These are phyloP conservation scores for Pinguiococcus pyrenoidosus DNA, from an alignment of 108 stramenopile species.

Conservation along the genomic window DNA sequence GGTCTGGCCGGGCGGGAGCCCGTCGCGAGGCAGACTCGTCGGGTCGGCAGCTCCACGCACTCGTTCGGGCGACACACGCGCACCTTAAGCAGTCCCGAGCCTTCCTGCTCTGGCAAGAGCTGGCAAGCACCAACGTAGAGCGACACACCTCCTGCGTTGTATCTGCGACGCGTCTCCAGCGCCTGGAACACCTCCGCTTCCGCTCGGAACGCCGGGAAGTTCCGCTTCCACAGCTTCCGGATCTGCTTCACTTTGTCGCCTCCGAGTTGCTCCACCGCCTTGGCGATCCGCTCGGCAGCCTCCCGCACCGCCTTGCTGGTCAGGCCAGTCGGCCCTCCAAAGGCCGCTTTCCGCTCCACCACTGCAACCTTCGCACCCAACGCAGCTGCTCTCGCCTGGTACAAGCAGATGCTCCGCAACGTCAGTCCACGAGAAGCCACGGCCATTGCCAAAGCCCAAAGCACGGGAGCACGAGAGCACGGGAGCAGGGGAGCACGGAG, in stretches of 20 bases:
- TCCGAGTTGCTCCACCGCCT: slow-evolving; percentile 11
- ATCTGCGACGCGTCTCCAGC: slow-evolving; percentile 14
- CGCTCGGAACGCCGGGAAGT: slow-evolving; percentile 13
- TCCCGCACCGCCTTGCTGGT: slow-evolving; percentile 29
- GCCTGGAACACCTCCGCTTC: slow-evolving; percentile 26
- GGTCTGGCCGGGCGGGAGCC: slow-evolving; percentile 7
- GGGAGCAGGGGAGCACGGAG: no score
- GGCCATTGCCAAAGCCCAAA: no score
- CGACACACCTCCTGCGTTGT: neutral
- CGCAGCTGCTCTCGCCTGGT: slow-evolving; percentile 17
- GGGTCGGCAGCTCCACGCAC: slow-evolving; percentile 13
- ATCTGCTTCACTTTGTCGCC: slow-evolving; percentile 20
- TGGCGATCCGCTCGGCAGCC: slow-evolving; percentile 27
- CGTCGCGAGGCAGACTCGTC: slow-evolving; percentile 18
- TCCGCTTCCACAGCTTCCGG: slow-evolving; percentile 11
- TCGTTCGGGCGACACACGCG: slow-evolving; percentile 13
- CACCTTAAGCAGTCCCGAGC: slow-evolving; percentile 3
- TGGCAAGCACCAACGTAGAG: neutral
- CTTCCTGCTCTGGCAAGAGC: no score
- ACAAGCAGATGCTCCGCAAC: no score
- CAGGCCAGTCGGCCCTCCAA: slow-evolving; percentile 33
- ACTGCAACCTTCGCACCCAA: slow-evolving; percentile 27
- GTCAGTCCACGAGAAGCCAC: no score
- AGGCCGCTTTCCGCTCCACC: slow-evolving; percentile 27
- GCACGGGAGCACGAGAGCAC: no score